phyloP scores from a whole-genome alignment of 208 protist genomes.

The Acanthamoeba royreba region DNA sequence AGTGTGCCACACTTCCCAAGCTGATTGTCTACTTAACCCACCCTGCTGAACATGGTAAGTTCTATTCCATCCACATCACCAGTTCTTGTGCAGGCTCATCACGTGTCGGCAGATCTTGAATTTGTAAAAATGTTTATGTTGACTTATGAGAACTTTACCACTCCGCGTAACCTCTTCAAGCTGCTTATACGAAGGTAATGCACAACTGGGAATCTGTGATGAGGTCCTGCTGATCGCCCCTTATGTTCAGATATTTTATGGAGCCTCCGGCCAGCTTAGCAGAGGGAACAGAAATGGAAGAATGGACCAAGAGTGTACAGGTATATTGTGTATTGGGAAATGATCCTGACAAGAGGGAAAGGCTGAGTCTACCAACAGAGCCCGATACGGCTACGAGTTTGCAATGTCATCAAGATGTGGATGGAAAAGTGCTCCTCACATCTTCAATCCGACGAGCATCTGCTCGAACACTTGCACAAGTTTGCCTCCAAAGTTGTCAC shows the following conservation, averaged over 20 bases:
- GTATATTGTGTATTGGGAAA: not conserved
- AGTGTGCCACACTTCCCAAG: not conserved
- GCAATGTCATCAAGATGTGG: conserved; percentile 68
- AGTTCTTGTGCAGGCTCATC: too few relatives aligned
- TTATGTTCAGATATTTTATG: not conserved
- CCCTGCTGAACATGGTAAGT: not conserved
- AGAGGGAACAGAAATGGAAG: not conserved
- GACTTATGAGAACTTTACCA: conserved; percentile 8
- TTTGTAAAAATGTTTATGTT: conserved; percentile 13
- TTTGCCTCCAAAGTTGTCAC: conserved; percentile 12
- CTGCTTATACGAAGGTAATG: conserved; percentile 8
- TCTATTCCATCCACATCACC: not conserved
- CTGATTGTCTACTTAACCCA: not conserved
- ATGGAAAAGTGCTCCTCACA: conserved; percentile 60
- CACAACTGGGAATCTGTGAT: too few relatives aligned
- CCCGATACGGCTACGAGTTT: conserved; percentile 52
- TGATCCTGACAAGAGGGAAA: too few relatives aligned
- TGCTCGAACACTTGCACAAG: not conserved
- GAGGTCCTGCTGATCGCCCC: too few relatives aligned
- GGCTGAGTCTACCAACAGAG: too few relatives aligned
- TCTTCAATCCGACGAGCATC: conserved; percentile 48
- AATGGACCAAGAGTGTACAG: conserved; percentile 13
- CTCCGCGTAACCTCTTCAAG: not conserved
- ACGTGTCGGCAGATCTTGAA: conserved; percentile 1
- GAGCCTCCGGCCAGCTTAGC: not conserved